These are phyloP conservation scores for Ogataea siamensis DNA, from an alignment of 805 yeast species.

Conservation along the genomic window DNA sequence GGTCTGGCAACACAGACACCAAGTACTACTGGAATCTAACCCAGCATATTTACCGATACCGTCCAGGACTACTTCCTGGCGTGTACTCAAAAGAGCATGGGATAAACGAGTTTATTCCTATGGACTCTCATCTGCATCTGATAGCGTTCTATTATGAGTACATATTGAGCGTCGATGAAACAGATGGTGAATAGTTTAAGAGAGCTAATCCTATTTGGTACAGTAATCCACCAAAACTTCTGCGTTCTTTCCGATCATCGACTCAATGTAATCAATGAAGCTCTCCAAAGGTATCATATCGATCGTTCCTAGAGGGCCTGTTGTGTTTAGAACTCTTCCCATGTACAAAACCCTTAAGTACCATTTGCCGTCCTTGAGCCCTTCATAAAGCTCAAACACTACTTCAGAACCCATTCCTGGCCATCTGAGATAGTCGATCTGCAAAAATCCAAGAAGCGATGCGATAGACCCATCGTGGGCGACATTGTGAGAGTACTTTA, in stretches of 20 bases:
- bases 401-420: slow-evolving; percentile 49
- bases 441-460: slow-evolving; percentile 36
- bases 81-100: slow-evolving; percentile 52
- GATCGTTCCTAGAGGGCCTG: slow-evolving; percentile 21
- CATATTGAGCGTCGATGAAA: slow-evolving; percentile 40
- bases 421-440: slow-evolving; percentile 39
- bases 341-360: slow-evolving; percentile 38
- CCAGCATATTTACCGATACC: slow-evolving; percentile 54
- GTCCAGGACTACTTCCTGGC: slow-evolving; percentile 40
- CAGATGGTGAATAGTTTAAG: not conserved
- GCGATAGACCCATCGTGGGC: slow-evolving; percentile 43
- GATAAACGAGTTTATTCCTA: slow-evolving; percentile 57
- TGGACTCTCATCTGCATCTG: slow-evolving; percentile 57
- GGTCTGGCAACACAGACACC: slow-evolving; percentile 70
- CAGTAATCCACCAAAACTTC: slow-evolving; percentile 16
- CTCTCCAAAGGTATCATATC: slow-evolving; percentile 19
- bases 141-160: slow-evolving; percentile 56
- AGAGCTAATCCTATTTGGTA: not conserved
- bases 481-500: slow-evolving; percentile 39
- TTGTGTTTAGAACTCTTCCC: slow-evolving; percentile 26
- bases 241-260: slow-evolving; percentile 20
- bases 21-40: slow-evolving; percentile 58
- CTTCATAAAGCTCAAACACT: slow-evolving; percentile 38
- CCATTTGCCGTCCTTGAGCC: slow-evolving; percentile 23
- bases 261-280: slow-evolving; percentile 19